Evolutionary conservation across 345 rosid genomes (phyloP).

Genomic region (Mercurialis annua): DNA sequence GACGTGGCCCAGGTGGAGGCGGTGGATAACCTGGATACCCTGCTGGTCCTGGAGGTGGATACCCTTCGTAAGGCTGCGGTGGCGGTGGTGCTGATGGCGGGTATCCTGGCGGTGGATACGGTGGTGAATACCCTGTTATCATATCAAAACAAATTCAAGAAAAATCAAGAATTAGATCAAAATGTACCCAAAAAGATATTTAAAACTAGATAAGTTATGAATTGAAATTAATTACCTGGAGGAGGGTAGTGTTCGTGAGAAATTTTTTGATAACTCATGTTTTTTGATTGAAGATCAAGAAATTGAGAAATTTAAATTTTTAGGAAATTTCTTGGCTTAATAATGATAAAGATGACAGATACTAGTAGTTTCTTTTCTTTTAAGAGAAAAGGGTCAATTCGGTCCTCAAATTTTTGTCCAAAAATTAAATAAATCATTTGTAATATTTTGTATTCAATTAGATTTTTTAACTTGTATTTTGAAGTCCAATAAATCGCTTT

Average conservation of each 20-base stretch:
- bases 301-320: neutral
- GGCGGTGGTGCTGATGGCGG: conserved; percentile 57
- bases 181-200: neutral
- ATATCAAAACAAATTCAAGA: neutral
- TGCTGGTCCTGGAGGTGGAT: conserved; percentile 46
- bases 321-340: no score
- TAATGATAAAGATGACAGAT: no score
- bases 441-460: no score
- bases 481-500: no score
- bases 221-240: conserved; percentile 37
- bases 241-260: conserved; percentile 59
- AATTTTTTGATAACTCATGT: conserved; percentile 62
- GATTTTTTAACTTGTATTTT: no score
- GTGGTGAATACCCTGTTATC: neutral
- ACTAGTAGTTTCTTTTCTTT: no score
- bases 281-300: neutral
- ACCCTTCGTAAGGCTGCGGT: conserved; percentile 45
- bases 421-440: no score
- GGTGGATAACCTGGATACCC: conserved; percentile 47
- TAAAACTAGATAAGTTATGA: neutral
- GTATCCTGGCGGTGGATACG: conserved; percentile 34
- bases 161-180: conserved; percentile 13
- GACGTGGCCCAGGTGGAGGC: conserved; percentile 36
- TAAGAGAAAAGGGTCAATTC: no score
- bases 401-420: no score